Conservation (phyloP, 306 rosid species). For the Cucurbita ficifolia region DNA sequence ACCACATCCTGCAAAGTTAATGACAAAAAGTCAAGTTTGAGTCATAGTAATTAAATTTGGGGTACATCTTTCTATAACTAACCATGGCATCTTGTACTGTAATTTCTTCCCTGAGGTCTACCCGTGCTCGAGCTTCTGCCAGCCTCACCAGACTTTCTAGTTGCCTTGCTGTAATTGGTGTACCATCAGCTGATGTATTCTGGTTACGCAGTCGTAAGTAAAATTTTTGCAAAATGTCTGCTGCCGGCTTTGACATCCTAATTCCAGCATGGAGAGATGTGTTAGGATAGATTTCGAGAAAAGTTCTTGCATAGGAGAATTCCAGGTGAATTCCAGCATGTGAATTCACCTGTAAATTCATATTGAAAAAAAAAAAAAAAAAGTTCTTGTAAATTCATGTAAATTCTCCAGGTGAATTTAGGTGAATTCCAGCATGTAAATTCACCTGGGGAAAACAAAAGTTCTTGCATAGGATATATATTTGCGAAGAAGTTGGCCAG, state of each 20-base stretch:
- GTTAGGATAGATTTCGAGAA: neutral
- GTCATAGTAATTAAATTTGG: neutral
- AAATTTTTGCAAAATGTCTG: constrained; percentile 78
- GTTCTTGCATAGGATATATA: constrained; percentile 83
- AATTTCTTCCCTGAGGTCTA: constrained; percentile 79
- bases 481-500: constrained; percentile 82
- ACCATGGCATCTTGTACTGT: constrained; percentile 83
- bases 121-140: constrained; percentile 86
- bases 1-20: constrained; percentile 67
- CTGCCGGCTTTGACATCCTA: constrained; percentile 84
- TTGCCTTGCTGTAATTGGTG: constrained; percentile 95
- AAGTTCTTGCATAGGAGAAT: neutral
- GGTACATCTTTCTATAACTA: constrained; percentile 15
- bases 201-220: constrained; percentile 70
- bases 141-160: constrained; percentile 91
- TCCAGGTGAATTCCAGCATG: too few species aligned
- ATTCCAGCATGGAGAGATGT: neutral
- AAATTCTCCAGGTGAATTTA: too few species aligned
- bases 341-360: too few species aligned
- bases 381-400: too few species aligned
- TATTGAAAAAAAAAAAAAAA: too few species aligned
- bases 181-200: constrained; percentile 66
- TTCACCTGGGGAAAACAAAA: constrained; percentile 75
- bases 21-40: neutral
- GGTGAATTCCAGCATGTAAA: neutral